Evolutionary conservation across 768 basidiomycete species (phyloP), one percentile per base, ranked within the genome.

Genomic region (Rhodotorula diobovata): DNA sequence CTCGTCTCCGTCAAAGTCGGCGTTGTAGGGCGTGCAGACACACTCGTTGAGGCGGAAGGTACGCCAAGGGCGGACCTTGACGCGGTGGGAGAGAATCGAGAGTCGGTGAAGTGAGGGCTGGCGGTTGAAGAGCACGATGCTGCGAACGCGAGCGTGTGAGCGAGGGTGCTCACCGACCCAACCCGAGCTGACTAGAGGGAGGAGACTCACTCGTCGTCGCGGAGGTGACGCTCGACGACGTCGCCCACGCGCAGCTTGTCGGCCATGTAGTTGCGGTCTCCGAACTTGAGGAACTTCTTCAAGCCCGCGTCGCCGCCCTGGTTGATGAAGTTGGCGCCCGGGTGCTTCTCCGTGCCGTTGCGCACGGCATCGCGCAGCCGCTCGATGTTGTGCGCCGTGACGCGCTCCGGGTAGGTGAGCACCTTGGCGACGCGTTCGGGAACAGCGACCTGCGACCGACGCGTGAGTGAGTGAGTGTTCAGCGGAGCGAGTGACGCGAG

Each of bases 1-100:
- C 80, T 99, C 96, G 79, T 99, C 96, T 71, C 96, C 96, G 79
- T 99, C 96, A 75, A 99, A 99, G 84, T 99, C 96, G 60, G 96
- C 96, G 79, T 97, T 97, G 82, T 97, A 98, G 15, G 96, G 96
- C 58, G 91, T 93, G 81, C 96, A 99, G 16, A 97, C 96, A 86
- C 96, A 99, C 80, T 99, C 96, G 78, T 99, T 99, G 66, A 99
- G 82, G 43, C 96, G 86, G 83, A 99, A 97, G 2, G 96, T 90
- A 74, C 95, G 84, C 96, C 96, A 99, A 34, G 96, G 96, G 41
- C 96, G 85, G 65, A 99, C 86, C 85, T 95, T 95, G 54, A 90
- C 94, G 70, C 93, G 85, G 82, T 99, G 96, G 79, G 93, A 96
- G 93, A 99, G 98, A 80, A 99, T 98, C 11, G 96, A 98, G 28